These are phyloP conservation scores for Beverwykella pulmonaria DNA, from an alignment of 495 filamentous ascomycete genomes.

Conservation along the genomic window DNA sequence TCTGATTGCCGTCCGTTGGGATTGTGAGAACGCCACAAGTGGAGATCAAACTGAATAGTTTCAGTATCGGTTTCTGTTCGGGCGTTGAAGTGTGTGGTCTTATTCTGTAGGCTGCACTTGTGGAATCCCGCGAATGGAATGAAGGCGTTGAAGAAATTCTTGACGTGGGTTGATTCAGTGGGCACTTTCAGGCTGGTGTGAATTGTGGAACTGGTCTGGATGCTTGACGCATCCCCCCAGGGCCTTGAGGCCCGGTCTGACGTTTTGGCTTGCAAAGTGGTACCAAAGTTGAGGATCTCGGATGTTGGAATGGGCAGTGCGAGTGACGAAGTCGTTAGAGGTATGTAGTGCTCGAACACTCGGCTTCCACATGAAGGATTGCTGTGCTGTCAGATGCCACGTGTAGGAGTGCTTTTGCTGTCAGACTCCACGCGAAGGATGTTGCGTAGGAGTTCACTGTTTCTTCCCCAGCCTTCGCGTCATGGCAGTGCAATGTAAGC, in stretches of 20 bases:
- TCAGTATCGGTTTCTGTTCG: background rate
- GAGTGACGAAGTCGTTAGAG: background rate
- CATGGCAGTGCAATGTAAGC: background rate
- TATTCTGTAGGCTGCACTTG: background rate
- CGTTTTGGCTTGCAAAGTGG: background rate
- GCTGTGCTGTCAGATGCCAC: background rate
- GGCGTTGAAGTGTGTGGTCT: background rate
- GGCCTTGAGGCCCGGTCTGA: background rate
- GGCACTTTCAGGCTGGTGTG: too few species aligned
- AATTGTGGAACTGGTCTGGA: too few species aligned
- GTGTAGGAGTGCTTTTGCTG: background rate
- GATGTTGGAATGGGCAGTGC: background rate
- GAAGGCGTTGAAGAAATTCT: too few species aligned
- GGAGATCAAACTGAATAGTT: background rate
- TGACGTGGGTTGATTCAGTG: too few species aligned
- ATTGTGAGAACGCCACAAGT: background rate
- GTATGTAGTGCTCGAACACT: background rate
- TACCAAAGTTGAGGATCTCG: background rate
- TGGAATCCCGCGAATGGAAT: background rate
- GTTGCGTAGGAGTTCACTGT: background rate
- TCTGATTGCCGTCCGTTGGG: background rate
- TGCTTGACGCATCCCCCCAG: background rate
- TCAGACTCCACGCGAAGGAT: conserved; percentile 2
- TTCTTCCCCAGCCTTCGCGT: background rate
- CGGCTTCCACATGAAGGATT: background rate